Percentiles rank a stretch among this genome's conserved stretches.
phyloP scores from a whole-genome alignment of 1,284 basidiomycete species.

The Dichomitus squalens region DNA sequence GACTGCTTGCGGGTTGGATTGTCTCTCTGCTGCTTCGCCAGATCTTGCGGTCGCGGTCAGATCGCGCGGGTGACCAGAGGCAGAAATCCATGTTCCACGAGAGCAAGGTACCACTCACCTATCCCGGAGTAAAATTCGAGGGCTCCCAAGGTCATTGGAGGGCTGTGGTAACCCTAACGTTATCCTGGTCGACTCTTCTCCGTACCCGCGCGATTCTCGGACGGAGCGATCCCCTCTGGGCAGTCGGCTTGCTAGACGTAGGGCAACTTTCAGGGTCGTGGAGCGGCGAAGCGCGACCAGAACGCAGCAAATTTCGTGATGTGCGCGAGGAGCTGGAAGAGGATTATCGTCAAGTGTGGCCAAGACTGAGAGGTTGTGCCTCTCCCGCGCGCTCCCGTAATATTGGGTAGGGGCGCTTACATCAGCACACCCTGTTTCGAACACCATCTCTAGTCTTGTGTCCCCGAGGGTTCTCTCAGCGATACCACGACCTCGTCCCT shows the following conservation, averaged over 20 bases:
- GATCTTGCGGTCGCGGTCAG: too few species aligned
- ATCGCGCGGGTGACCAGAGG: too few species aligned
- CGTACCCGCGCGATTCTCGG: conserved; percentile 10
- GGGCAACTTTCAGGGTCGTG: conserved; percentile 14
- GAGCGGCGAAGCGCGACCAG: conserved; percentile 7
- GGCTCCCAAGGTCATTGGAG: conserved; percentile 42
- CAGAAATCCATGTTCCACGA: too few species aligned
- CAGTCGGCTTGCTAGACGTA: not conserved
- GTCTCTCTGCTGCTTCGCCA: too few species aligned
- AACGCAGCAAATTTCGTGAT: conserved; percentile 16
- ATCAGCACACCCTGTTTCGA: conserved; percentile 22
- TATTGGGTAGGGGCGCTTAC: conserved; percentile 11
- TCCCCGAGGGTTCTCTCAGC: conserved; percentile 12
- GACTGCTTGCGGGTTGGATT: too few species aligned
- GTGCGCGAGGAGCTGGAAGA: conserved; percentile 9
- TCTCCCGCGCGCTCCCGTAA: not conserved
- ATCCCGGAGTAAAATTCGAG: conserved; percentile 81
- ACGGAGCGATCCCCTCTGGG: conserved; percentile 2
- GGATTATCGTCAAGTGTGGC: conserved; percentile 2
- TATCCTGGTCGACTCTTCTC: not conserved
- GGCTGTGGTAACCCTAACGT: not conserved
- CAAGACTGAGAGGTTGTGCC: not conserved
- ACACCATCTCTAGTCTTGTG: conserved; percentile 18
- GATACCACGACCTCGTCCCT: conserved; percentile 20
- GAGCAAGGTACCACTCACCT: conserved; percentile 48